phyloP scores from a whole-genome alignment of 78 protist species.

The Parvularia atlantis region DNA sequence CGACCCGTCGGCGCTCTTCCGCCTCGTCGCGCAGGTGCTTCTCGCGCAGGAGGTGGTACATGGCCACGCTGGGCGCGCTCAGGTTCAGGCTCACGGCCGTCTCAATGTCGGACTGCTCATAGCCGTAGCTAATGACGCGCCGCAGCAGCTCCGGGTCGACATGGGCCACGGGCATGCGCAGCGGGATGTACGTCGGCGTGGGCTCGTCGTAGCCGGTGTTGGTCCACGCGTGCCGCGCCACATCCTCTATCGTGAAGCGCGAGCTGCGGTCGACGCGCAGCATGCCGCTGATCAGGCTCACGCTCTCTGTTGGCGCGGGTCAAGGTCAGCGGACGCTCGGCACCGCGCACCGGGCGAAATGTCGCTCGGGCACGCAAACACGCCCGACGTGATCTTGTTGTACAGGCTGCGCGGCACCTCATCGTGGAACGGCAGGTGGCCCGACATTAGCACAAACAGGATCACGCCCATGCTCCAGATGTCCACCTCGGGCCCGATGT shows the following conservation, averaged over 20 bases:
- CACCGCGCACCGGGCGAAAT: too few relatives aligned
- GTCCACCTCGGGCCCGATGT: constrained; percentile 29
- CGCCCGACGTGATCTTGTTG: constrained; percentile 75
- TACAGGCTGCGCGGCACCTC: too few relatives aligned
- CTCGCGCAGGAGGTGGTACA: not conserved
- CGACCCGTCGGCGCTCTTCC: too few relatives aligned
- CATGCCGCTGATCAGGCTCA: constrained; percentile 8
- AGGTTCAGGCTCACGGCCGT: not conserved
- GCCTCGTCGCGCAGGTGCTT: too few relatives aligned
- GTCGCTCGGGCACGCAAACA: too few relatives aligned
- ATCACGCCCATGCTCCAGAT: constrained; percentile 11
- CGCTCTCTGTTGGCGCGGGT: too few relatives aligned
- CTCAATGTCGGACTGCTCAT: not conserved
- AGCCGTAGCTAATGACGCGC: not conserved
- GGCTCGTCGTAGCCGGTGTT: not conserved
- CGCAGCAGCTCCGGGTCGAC: not conserved
- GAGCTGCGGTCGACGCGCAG: not conserved
- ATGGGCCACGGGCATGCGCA: too few relatives aligned
- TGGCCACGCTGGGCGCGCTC: not conserved
- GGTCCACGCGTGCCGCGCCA: constrained; percentile 20
- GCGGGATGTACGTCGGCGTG: not conserved
- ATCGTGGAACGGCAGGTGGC: too few relatives aligned
- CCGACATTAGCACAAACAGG: too few relatives aligned
- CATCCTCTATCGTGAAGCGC: constrained; percentile 2
- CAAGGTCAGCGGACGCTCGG: too few relatives aligned